These are phyloP conservation scores for Buxus sempervirens DNA, from an alignment of 164 flowering plant species.

Conservation along the genomic window DNA sequence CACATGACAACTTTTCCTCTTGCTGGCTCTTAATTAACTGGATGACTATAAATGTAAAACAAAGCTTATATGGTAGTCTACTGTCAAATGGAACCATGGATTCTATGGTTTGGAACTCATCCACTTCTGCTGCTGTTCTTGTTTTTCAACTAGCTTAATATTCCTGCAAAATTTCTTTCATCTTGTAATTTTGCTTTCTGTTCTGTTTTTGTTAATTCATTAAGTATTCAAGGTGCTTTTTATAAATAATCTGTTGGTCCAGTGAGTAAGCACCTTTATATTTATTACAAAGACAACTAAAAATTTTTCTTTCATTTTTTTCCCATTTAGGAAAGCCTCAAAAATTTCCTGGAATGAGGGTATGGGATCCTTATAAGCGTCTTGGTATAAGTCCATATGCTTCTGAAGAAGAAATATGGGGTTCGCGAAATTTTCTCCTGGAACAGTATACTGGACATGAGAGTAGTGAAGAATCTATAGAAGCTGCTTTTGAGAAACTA, in stretches of 20 bases:
- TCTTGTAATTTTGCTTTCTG: background rate
- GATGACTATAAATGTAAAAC: no score
- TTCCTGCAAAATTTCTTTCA: background rate
- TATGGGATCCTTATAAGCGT: conserved; percentile 91
- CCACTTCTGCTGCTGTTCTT: no score
- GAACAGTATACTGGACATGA: conserved; percentile 84
- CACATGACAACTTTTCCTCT: no score
- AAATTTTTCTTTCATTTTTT: background rate
- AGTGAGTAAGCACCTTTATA: background rate
- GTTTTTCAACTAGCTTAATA: background rate
- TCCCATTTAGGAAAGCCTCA: conserved; percentile 41
- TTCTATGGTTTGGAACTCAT: no score
- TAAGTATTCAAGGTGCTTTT: background rate
- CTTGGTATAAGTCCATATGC: conserved; percentile 79
- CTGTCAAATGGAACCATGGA: no score
- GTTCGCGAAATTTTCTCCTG: conserved; percentile 86
- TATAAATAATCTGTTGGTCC: background rate
- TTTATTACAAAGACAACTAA: no score
- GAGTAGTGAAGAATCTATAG: conserved; percentile 86
- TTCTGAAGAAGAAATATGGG: conserved; percentile 89
- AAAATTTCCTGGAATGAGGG: conserved; percentile 59
- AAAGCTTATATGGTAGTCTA: no score
- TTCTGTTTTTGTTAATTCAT: background rate
- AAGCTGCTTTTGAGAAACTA: conserved; percentile 91
- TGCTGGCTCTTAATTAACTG: no score